These are phyloP conservation scores for Thalassiosira profunda DNA, from an alignment of 108 stramenopile genomes.

Conservation along the genomic window DNA sequence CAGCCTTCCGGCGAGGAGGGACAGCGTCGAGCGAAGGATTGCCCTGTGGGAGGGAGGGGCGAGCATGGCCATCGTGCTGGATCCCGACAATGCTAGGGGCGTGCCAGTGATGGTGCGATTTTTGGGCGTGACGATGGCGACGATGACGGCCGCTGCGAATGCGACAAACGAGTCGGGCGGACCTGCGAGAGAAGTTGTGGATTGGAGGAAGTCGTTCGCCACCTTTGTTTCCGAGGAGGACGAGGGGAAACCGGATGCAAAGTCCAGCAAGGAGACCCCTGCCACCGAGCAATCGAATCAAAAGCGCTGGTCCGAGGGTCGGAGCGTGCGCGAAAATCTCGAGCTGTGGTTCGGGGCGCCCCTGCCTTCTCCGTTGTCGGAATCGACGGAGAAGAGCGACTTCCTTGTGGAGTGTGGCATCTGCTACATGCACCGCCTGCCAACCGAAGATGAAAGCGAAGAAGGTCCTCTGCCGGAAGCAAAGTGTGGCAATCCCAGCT, in stretches of 20 bases:
- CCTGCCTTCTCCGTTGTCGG: constrained; percentile 61
- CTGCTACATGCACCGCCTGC: constrained; percentile 72
- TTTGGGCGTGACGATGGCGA: constrained; percentile 38
- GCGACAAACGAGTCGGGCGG: no score
- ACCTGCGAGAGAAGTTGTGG: constrained; percentile 14
- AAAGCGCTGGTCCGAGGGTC: constrained; percentile 39
- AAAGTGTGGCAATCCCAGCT: constrained; percentile 64
- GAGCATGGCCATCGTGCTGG: constrained; percentile 47
- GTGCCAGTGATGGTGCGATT: constrained; percentile 45
- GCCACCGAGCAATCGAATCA: no score
- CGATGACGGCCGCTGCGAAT: constrained; percentile 21
- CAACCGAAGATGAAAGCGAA: constrained; percentile 18
- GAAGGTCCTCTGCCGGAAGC: constrained; percentile 60
- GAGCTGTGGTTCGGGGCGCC: constrained; percentile 54
- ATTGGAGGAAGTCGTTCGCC: constrained; percentile 47
- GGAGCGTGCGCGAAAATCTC: constrained; percentile 58
- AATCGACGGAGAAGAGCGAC: constrained; percentile 58
- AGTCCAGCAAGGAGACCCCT: no score
- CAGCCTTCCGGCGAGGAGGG: constrained; percentile 35
- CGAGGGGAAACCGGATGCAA: background rate
- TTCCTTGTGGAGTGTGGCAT: constrained; percentile 75
- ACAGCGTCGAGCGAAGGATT: constrained; percentile 50
- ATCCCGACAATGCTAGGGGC: constrained; percentile 46
- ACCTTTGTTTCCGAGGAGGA: constrained; percentile 30
- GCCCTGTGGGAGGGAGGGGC: constrained; percentile 55